Evolutionary conservation across 495 filamentous ascomycete genomes (phyloP).

Genomic region (Daldinia loculata): DNA sequence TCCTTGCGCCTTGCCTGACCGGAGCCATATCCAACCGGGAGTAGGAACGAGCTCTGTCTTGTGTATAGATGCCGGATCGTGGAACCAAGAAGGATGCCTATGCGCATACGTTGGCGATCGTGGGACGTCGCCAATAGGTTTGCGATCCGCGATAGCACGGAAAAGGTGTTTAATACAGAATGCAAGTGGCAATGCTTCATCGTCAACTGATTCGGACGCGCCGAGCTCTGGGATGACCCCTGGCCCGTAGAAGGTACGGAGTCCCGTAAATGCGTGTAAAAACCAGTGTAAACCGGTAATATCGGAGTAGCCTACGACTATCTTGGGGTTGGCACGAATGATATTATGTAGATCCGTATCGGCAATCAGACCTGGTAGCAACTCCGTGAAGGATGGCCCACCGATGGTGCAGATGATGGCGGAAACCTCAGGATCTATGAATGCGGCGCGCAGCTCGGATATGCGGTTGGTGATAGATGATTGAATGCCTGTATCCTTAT

Average conservation of each 20-base stretch:
- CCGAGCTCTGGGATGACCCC: conserved; percentile 28
- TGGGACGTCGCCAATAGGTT: neutral
- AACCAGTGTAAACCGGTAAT: conserved; percentile 50
- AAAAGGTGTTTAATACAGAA: neutral
- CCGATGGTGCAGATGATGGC: neutral
- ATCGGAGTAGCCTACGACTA: conserved; percentile 40
- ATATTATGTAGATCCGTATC: neutral
- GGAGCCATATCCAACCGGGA: conserved; percentile 37
- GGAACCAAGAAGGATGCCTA: neutral
- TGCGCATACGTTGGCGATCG: neutral
- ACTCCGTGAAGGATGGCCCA: neutral
- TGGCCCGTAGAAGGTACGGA: conserved; percentile 53
- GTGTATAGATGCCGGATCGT: neutral
- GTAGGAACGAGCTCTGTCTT: neutral
- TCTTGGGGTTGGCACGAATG: neutral
- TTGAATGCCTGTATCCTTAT: neutral
- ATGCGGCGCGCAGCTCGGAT: neutral
- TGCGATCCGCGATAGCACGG: neutral
- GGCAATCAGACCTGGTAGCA: neutral
- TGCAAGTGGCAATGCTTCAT: neutral
- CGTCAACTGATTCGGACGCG: neutral
- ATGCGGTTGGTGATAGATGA: neutral
- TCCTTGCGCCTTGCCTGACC: conserved; percentile 37
- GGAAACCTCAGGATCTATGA: neutral
- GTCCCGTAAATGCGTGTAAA: conserved; percentile 41